Evolutionary conservation across 2,329 filamentous ascomycete genomes (phyloP).

Genomic region (Pseudogymnoascus pannorum): DNA sequence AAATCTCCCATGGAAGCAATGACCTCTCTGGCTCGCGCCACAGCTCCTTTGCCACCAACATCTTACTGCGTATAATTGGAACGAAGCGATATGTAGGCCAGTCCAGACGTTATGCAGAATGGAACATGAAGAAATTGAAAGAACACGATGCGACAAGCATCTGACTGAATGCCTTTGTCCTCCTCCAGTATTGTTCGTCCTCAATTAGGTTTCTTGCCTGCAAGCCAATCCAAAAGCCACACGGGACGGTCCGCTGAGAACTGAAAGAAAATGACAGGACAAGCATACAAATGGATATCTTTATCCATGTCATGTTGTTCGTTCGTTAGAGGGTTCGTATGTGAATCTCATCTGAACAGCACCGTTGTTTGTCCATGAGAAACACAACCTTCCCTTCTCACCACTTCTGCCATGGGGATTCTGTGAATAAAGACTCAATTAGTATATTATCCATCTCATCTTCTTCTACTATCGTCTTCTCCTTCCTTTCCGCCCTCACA

Average conservation of each 20-base stretch:
- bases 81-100: neutral
- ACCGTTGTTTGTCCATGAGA: neutral
- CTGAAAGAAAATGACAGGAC: neutral
- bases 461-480: neutral
- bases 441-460: neutral
- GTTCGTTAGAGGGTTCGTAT: neutral
- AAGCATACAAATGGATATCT: neutral
- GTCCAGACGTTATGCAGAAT: neutral
- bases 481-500: neutral
- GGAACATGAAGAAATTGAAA: neutral
- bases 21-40: neutral
- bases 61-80: neutral
- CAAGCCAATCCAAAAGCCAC: neutral
- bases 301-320: neutral
- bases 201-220: neutral
- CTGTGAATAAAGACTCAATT: neutral
- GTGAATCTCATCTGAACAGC: slow-evolving; percentile 7
- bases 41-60: neutral
- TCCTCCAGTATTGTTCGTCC: neutral
- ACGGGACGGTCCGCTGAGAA: neutral
- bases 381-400: neutral
- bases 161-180: neutral
- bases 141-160: neutral
- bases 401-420: neutral
- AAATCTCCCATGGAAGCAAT: neutral